Evolutionary conservation across 2,329 filamentous ascomycete species (phyloP).

Genomic region (Didymella sp.): DNA sequence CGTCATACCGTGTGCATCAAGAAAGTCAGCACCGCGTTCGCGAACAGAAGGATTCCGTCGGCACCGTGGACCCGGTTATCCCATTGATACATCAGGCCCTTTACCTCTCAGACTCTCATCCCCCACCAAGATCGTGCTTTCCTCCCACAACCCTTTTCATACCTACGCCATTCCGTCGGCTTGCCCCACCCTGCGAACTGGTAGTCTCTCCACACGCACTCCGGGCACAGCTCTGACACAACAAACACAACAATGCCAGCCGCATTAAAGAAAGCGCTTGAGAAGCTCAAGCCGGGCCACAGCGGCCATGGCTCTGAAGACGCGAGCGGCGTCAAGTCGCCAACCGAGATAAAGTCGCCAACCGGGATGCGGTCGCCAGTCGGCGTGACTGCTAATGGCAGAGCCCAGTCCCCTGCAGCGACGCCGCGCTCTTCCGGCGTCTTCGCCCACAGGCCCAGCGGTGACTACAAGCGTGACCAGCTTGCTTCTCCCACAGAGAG

Average conservation of each 20-base stretch:
- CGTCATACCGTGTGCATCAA: constrained; percentile 22
- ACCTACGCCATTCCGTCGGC: constrained; percentile 25
- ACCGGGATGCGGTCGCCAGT: constrained; percentile 31
- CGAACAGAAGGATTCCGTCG: constrained; percentile 9
- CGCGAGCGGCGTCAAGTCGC: constrained; percentile 43
- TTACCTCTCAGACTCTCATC: constrained; percentile 1
- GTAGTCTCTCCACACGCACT: constrained; percentile 39
- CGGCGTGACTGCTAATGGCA: constrained; percentile 32
- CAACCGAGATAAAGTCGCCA: constrained; percentile 34
- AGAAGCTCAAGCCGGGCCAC: constrained; percentile 51
- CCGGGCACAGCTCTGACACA: constrained; percentile 32
- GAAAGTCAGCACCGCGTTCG: constrained; percentile 12
- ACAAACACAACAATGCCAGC: constrained; percentile 29
- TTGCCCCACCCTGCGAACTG: constrained; percentile 38
- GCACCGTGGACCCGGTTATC: constrained; percentile 8
- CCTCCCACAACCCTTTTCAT: constrained; percentile 1
- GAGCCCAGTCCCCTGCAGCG: constrained; percentile 28
- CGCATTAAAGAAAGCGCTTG: constrained; percentile 57
- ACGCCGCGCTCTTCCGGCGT: constrained; percentile 41
- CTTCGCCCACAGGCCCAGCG: constrained; percentile 41
- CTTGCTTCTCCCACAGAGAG: constrained; percentile 39
- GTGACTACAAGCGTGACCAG: constrained; percentile 44
- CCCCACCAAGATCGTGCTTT: constrained; percentile 7
- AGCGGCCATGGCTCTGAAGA: constrained; percentile 46
- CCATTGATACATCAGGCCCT: constrained; percentile 12